Percentiles rank a stretch among this genome's conserved stretches.
These are phyloP conservation scores for Pisolithus albus DNA, from an alignment of 768 basidiomycete genomes.

Conservation along the genomic window DNA sequence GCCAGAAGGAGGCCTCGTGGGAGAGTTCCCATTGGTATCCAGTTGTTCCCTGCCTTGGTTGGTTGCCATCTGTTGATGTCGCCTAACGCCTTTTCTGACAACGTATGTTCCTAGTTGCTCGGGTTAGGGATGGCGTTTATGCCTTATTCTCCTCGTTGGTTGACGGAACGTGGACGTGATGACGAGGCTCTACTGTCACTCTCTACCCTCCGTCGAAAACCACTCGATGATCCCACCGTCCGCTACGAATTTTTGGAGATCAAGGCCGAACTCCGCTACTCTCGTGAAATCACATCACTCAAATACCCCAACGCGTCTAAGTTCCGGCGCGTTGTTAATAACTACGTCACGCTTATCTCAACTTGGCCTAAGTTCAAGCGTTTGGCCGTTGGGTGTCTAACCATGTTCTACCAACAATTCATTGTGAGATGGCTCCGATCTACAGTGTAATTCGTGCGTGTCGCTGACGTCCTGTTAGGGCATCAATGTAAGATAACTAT, in stretches of 20 bases:
- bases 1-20: constrained; percentile 26
- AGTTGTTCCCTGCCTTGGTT: constrained; percentile 34
- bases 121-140: constrained; percentile 28
- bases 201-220: constrained; percentile 29
- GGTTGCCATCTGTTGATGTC: constrained; percentile 8
- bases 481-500: constrained; percentile 15
- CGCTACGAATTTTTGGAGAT: constrained; percentile 36
- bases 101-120: constrained; percentile 17
- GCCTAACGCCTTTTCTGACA: not conserved
- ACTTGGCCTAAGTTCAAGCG: constrained; percentile 28
- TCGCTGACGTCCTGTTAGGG: constrained; percentile 13
- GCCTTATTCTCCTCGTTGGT: constrained; percentile 40
- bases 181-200: constrained; percentile 31
- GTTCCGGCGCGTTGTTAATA: constrained; percentile 13
- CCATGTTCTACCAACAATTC: constrained; percentile 29
- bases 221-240: constrained; percentile 24
- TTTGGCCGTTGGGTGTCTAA: constrained; percentile 23
- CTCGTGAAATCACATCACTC: constrained; percentile 15
- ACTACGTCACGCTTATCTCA: constrained; percentile 20
- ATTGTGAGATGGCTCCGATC: constrained; percentile 14
- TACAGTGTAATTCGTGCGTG: not conserved
- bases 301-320: constrained; percentile 18
- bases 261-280: constrained; percentile 28
- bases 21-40: constrained; percentile 32
- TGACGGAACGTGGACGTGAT: constrained; percentile 32